Base-by-base conservation (phyloP, 106 monocot species). In the Dendrobium catenatum region DNA sequence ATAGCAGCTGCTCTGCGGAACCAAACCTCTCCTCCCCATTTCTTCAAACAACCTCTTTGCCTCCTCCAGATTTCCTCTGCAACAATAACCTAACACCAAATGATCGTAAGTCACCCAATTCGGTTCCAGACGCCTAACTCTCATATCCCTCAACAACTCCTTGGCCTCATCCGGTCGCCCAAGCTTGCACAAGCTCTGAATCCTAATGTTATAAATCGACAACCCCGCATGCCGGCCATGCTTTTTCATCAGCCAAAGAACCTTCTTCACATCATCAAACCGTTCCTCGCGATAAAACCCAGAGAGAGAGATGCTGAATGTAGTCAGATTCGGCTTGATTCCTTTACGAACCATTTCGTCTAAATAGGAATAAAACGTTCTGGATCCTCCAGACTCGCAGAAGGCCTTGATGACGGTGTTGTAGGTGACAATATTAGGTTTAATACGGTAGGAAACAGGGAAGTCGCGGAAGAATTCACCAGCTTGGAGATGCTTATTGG, bases 391-490 rank as follows among this genome's bases (percentile, higher is more conserved):
- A 16, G 76, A 77, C 18, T 78, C 77, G 74, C 84, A 89, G 27
- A 89, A 81, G 42, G 86, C 79, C 76, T 86, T 89, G 74, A 87
- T 84, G n/a, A 89, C 86, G n/a, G 89, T 86, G 82, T 89, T 89
- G 80, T 85, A 89, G 2, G 89, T 86, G 40, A 75, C 66, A 13
- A 86, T 68, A 68, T 89, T 67, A 40, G 89, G 89, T 31, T 26
- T 18, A 5, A 89, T 80, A 3, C 84, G 58, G 47, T 82, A 75
- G 19, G 72, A 76, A 18, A 73, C 24, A 15, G 84, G 78, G 46
- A 82, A 80, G 24, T 84, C 82, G 17, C 80, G 81, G 84, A 86
- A 89, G 59, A 84, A 51, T 29, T 61, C 11, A 27, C 46, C 59
- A 4, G 82, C 86, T 31, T 80, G 78, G 47, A 33, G 49, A 64